These are phyloP conservation scores for Colletotrichum tamarilloi DNA, from an alignment of 2,329 filamentous ascomycete genomes.

Conservation along the genomic window DNA sequence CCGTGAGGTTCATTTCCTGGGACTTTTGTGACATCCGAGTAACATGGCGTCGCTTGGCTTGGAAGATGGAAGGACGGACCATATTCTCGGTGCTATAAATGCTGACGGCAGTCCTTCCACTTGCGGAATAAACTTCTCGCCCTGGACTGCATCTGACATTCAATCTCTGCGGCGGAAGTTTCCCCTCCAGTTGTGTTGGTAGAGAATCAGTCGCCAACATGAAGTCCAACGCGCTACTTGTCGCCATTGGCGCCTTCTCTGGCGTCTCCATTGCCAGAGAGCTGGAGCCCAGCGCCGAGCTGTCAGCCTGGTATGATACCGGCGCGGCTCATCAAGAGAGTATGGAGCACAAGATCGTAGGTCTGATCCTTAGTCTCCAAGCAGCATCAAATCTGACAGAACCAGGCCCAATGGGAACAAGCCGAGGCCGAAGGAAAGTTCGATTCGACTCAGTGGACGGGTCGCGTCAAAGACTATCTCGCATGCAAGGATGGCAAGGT, in stretches of 20 bases:
- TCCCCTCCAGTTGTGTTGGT: background rate
- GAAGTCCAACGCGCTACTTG: constrained; percentile 1
- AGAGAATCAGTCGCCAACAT: background rate
- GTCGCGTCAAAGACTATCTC: constrained; percentile 35
- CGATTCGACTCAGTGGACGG: constrained; percentile 47
- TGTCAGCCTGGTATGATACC: constrained; percentile 35
- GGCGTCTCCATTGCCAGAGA: constrained; percentile 29
- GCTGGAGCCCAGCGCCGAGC: constrained; percentile 32
- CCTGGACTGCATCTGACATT: background rate
- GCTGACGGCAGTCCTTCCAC: background rate
- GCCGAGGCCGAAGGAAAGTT: constrained; percentile 47
- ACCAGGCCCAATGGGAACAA: constrained; percentile 44
- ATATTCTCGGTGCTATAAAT: background rate
- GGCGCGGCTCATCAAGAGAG: constrained; percentile 35
- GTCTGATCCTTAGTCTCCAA: background rate
- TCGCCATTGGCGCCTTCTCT: constrained; percentile 13
- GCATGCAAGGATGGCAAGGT: constrained; percentile 53
- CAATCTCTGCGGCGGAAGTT: background rate
- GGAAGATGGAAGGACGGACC: background rate
- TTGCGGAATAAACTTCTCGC: background rate
- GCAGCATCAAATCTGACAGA: background rate
- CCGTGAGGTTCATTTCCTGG: background rate
- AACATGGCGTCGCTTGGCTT: background rate
- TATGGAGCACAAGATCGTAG: constrained; percentile 36
- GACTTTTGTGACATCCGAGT: constrained; percentile 1